These are phyloP conservation scores for Beauveria bassiana DNA, from an alignment of 2,329 filamentous ascomycete species.

Conservation along the genomic window DNA sequence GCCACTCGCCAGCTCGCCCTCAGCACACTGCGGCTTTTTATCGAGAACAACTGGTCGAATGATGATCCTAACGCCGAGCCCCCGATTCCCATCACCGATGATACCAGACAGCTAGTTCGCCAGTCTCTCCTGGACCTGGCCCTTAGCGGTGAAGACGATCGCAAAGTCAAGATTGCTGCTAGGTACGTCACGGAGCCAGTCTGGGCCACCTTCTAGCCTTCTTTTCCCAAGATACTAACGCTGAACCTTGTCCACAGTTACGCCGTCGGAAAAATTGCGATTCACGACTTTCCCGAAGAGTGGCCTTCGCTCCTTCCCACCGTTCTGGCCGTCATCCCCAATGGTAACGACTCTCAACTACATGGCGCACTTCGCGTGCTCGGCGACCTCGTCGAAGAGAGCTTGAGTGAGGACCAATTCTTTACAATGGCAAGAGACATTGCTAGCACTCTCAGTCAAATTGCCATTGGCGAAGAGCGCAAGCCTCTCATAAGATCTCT, in stretches of 20 bases:
- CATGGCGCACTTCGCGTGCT: slow-evolving; percentile 87
- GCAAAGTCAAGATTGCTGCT: slow-evolving; percentile 82
- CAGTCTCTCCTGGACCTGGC: slow-evolving; percentile 69
- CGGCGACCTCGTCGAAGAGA: slow-evolving; percentile 84
- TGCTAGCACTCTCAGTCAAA: slow-evolving; percentile 72
- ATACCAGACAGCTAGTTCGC: slow-evolving; percentile 66
- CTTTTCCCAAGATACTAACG: background rate
- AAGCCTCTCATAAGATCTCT: slow-evolving; percentile 73
- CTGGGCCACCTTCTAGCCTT: background rate
- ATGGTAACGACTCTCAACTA: slow-evolving; percentile 68
- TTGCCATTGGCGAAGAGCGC: slow-evolving; percentile 67
- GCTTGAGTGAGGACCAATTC: slow-evolving; percentile 90
- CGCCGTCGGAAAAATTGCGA: slow-evolving; percentile 88
- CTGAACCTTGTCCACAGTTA: slow-evolving; percentile 34
- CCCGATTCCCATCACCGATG: slow-evolving; percentile 61
- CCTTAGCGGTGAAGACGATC: slow-evolving; percentile 63
- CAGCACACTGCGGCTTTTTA: slow-evolving; percentile 71
- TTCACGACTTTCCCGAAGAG: slow-evolving; percentile 84
- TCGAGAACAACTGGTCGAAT: slow-evolving; percentile 76
- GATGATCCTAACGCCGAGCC: slow-evolving; percentile 59
- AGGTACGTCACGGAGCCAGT: slow-evolving; percentile 49
- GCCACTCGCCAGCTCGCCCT: slow-evolving; percentile 78
- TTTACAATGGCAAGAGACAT: slow-evolving; percentile 83
- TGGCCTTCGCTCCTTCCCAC: slow-evolving; percentile 86
- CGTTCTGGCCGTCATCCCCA: slow-evolving; percentile 68